Evolutionary conservation across 495 filamentous ascomycete genomes (phyloP).

Genomic region (Xanthoparmelia taractica): DNA sequence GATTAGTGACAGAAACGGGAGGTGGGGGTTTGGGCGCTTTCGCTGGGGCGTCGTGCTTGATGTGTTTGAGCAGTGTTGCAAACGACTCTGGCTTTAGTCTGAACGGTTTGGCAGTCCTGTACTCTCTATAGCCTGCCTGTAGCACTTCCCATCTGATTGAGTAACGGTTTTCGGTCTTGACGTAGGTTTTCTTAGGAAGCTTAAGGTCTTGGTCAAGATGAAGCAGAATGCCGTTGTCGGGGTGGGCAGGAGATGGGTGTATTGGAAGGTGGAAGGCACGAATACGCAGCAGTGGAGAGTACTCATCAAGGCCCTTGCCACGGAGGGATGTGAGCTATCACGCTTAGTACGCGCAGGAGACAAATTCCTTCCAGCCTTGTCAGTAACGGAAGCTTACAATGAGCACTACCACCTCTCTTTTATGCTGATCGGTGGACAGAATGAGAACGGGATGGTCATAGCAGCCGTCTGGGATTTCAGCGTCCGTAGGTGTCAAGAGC

Average conservation of each 20-base stretch:
- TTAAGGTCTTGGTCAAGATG: not conserved
- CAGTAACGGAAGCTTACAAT: not conserved
- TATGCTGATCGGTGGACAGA: not conserved
- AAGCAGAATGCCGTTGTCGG: not conserved
- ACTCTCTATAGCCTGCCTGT: not conserved
- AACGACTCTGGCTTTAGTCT: not conserved
- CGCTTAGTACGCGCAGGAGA: not conserved
- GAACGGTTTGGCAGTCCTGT: not conserved
- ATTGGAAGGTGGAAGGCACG: conserved; percentile 8
- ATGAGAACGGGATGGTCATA: conserved; percentile 8
- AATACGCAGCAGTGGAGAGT: not conserved
- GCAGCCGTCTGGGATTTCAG: not conserved
- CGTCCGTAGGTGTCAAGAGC: no score
- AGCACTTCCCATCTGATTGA: not conserved
- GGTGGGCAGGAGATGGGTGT: conserved; percentile 3
- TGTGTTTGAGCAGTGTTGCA: not conserved
- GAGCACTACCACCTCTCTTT: not conserved
- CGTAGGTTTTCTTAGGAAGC: not conserved
- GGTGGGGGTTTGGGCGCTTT: not conserved
- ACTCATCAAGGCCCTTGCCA: not conserved
- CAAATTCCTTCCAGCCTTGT: not conserved
- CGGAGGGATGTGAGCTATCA: conserved; percentile 7
- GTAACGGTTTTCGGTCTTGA: not conserved
- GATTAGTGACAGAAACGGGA: not conserved
- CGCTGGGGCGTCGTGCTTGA: not conserved